Evolutionary conservation across 1,139 yeast species (phyloP), one percentile per base, ranked within the genome.

Genomic region (Schwanniomyces etchellsii): DNA sequence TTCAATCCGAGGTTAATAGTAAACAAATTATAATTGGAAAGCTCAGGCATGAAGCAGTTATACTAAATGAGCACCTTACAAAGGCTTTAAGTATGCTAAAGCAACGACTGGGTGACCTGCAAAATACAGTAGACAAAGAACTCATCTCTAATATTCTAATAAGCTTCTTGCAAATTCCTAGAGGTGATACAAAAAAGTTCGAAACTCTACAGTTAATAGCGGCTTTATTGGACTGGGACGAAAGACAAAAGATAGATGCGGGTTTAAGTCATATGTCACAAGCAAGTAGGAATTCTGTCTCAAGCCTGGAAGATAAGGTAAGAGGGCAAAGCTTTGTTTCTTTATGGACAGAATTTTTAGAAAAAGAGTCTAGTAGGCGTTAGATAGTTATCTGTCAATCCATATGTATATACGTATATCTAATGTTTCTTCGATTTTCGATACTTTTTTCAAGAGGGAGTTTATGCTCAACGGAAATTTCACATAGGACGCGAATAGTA

Each of bases 21-120:
- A 88, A 86, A 54, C 89, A 78, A 39, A 63, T 88, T 16, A 70
- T 79, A 32, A 75, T 91, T 30, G 97, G 97, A 4, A 91, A 91
- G 51, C 68, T 91, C 32, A 76, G 97, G 33, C 97, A 91, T 51
- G 97, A 91, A 55, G 94, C 95, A 2, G 91, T 91, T n/a, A 85
- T 86, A 20, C 61, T 89, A 34, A 91, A 91, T 52, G 98, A 91
- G 50, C 98, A 91, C 59, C 61, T 91, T 35, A 88, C 95, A 12
- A 89, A 91, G 50, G 94, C 97, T 2, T 60, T 93, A 36, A 77
- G 88, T 12, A 63, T 66, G 69, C 64, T 89, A 55, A 77, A 91
- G 36, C 88, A 88, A 47, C 78, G 80, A 44, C 73, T 82, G 32
- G 56, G 57, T 26, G 78, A 77, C 35, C 75, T 84, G 4, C 55